A percentile compares a stretch with the other conserved stretches of the same genome.
Evolutionary conservation across 2,329 filamentous ascomycete species (phyloP).

Genomic region (Sphaerulina vaccinii): DNA sequence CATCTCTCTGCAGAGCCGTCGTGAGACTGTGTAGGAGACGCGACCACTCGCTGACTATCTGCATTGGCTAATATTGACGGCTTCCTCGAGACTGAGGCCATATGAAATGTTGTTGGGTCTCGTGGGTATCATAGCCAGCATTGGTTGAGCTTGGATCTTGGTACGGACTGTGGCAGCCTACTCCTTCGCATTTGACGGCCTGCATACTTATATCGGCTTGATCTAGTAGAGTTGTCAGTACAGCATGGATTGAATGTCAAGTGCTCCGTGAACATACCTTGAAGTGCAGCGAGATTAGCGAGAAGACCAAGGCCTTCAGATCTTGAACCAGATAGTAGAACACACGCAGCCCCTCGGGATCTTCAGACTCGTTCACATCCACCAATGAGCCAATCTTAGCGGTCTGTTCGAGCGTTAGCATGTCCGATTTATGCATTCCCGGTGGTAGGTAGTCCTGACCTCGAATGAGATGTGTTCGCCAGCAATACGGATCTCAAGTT

Average conservation of each 20-base stretch:
- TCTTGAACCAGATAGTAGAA: conserved; percentile 99
- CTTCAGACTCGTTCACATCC: conserved; percentile 92
- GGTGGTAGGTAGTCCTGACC: conserved; percentile 53
- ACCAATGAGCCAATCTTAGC: conserved; percentile 97
- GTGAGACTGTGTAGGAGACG: too few species aligned
- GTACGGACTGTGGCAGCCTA: too few species aligned
- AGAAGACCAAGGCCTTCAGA: conserved; percentile 93
- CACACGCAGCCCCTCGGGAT: conserved; percentile 91
- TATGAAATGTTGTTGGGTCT: neutral
- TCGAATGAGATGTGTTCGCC: conserved; percentile 98
- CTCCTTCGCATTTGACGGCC: neutral
- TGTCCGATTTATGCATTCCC: neutral
- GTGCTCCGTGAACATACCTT: too few species aligned
- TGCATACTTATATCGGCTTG: conserved; percentile 32
- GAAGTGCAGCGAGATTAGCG: conserved; percentile 93
- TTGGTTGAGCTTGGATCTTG: too few species aligned
- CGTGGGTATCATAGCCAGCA: neutral
- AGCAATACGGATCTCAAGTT: conserved; percentile 89
- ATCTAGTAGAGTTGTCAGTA: conserved; percentile 26
- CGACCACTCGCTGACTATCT: too few species aligned
- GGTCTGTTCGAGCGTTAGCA: conserved; percentile 59
- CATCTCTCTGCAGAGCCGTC: too few species aligned
- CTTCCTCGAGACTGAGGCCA: too few species aligned
- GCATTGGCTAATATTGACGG: too few species aligned
- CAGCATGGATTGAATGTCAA: too few species aligned